Evolutionary conservation across 331 rosid genomes (phyloP).

Genomic region (Malus hybrid): DNA sequence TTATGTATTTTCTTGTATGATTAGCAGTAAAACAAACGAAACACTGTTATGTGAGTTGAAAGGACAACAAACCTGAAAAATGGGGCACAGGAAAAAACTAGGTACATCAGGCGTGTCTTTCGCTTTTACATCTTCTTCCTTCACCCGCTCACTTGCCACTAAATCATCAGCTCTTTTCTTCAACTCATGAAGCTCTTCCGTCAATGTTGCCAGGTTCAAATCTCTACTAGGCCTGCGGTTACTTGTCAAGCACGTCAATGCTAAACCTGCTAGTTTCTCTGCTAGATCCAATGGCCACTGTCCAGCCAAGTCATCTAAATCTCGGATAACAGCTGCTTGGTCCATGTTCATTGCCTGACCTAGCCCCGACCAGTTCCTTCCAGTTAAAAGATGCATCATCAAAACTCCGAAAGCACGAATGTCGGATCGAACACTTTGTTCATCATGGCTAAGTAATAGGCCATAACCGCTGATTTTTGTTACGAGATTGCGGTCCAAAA

Average conservation of each 20-base stretch:
- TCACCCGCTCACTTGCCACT: constrained; percentile 12
- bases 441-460: constrained; percentile 13
- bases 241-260: constrained; percentile 41
- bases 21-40: no score
- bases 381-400: constrained; percentile 48
- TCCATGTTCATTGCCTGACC: constrained; percentile 39
- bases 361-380: constrained; percentile 60
- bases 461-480: constrained; percentile 59
- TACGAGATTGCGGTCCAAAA: constrained; percentile 64
- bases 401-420: constrained; percentile 47
- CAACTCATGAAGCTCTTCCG: constrained; percentile 49
- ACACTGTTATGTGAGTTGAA: no score
- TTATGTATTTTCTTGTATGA: background rate
- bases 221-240: constrained; percentile 28
- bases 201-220: constrained; percentile 30
- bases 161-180: constrained; percentile 40
- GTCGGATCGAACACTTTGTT: constrained; percentile 24
- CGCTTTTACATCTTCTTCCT: constrained; percentile 17
- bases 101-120: constrained; percentile 46
- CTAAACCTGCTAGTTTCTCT: constrained; percentile 38
- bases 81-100: constrained; percentile 64
- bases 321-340: constrained; percentile 24
- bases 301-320: constrained; percentile 60
- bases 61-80: constrained; percentile 49
- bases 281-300: constrained; percentile 75